Evolutionary conservation across 352 stramenopile species (phyloP).

Genomic region (Phytophthora agathidicida): DNA sequence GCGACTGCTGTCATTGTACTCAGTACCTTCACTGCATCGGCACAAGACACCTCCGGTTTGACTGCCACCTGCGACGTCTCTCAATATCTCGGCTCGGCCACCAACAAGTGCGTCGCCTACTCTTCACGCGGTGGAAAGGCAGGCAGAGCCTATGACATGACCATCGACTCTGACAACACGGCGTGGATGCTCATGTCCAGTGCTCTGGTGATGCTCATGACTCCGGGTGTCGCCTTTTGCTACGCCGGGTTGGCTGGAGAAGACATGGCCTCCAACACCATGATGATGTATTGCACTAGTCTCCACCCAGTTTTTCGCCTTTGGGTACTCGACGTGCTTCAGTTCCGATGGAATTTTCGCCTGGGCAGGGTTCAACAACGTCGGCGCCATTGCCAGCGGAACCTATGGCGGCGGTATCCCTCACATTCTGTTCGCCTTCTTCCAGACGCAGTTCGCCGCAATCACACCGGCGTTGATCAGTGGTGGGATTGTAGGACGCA

Average conservation of each 20-base stretch:
- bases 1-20: slow-evolving; percentile 7
- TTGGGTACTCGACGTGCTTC: slow-evolving; percentile 82
- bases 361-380: slow-evolving; percentile 68
- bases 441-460: slow-evolving; percentile 85
- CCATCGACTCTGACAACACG: slow-evolving; percentile 62
- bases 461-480: slow-evolving; percentile 80
- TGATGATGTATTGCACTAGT: slow-evolving; percentile 85
- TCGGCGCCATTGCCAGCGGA: slow-evolving; percentile 42
- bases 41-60: slow-evolving; percentile 29
- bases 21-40: slow-evolving; percentile 35
- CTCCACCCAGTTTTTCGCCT: slow-evolving; percentile 83
- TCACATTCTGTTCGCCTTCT: slow-evolving; percentile 78
- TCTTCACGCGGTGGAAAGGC: slow-evolving; percentile 40
- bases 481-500: slow-evolving; percentile 84
- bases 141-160: slow-evolving; percentile 29
- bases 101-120: slow-evolving; percentile 50
- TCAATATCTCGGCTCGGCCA: slow-evolving; percentile 48
- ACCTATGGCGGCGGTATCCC: slow-evolving; percentile 71
- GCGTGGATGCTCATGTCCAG: slow-evolving; percentile 70
- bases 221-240: slow-evolving; percentile 74
- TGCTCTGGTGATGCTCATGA: slow-evolving; percentile 80
- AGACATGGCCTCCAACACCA: slow-evolving; percentile 82
- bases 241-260: slow-evolving; percentile 80
- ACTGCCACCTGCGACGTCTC: slow-evolving; percentile 27
- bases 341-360: slow-evolving; percentile 64